Evolutionary conservation across 257 asterid genomes (phyloP), one percentile per base, ranked within the genome.

Genomic region (Fraxinus anomala): DNA sequence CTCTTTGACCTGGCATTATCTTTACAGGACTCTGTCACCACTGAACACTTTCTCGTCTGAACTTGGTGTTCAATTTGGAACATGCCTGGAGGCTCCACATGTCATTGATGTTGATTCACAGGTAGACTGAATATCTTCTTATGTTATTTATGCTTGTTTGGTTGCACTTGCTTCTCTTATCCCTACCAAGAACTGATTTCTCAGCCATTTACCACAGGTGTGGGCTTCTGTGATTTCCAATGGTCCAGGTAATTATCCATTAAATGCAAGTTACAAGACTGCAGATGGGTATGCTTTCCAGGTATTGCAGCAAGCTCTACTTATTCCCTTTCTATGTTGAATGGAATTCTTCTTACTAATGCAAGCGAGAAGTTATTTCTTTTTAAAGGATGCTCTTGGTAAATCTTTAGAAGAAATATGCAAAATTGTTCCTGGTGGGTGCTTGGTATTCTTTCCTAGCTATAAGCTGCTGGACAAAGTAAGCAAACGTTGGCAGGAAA

Each of bases 361-460:
- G 24, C 68, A 56, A 59, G 72, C 54, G 79, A 75, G 73, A 76
- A 23, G 77, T 73, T 73, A 71, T 80, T 77, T 86, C 79, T 80
- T 51, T 80, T 68, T 83, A 73, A 81, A 95, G 98, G 99, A 96
- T 83, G 83, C 92, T 14, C 86, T 96, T 74, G 99, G 99, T 68
- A 77, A 84, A 80, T 93, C 97, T 73, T 74, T 96, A 81, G 99
- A 93, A 83, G 96, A 92, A 83, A 96, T 93, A 79, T 96, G 94
- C 89, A 87, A 85, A 80, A 82, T 86, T 75, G 96, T 92, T 86
- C 97, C 97, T 16, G 97, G 92, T 75, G 99, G 99, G 75, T 93
- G 98, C 90, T 90, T 96, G 23, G 92, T 91, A 73, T 93, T 96
- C 86, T 96, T 96, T 80, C 99, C 99, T 78, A 96, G 99, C 86